These are phyloP conservation scores for barrel medic (Medicago truncatula) DNA, from an alignment of 306 rosid genomes.

Conservation along the genomic window MtrunA17r5.0-ANR NC_053045.1:52114501-52115000, in stretches of 20 bases:
- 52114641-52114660: no score
- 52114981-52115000: conserved; percentile 5
- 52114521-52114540: no score
- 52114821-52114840: conserved; percentile 15
- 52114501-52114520: no score
- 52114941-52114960: conserved; percentile 64
- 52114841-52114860: conserved; percentile 26
- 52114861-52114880: conserved; percentile 40
- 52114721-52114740: not conserved
- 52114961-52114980: conserved; percentile 14
- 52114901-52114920: conserved; percentile 75
- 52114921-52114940: conserved; percentile 78
- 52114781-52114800: conserved; percentile 3
- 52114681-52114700: no score
- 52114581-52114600: no score
- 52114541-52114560: no score
- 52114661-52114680: no score
- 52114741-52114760: not conserved
- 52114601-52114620: no score
- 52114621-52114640: no score
- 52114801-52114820: conserved; percentile 10
- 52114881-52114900: conserved; percentile 87
- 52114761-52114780: not conserved
- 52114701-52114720: not conserved
- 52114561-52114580: no score